Evolutionary conservation across 306 rosid genomes (phyloP).

Genomic region (Begonia loranthoides): DNA sequence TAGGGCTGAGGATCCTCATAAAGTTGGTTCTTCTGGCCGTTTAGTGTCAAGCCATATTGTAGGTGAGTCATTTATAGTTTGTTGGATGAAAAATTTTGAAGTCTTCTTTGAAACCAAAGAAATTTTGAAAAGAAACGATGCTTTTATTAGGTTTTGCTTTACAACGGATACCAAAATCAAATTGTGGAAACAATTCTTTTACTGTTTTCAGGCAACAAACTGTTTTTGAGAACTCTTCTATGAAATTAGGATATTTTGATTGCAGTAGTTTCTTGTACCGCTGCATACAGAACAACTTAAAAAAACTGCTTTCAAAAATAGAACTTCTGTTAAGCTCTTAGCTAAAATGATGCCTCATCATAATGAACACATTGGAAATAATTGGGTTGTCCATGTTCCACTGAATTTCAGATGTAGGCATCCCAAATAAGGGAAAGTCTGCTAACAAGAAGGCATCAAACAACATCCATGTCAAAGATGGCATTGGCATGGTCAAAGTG

Average conservation of each 20-base stretch:
- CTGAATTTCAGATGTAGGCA: constrained; percentile 37
- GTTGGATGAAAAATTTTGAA: background rate
- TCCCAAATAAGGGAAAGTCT: constrained; percentile 21
- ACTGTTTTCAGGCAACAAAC: too few relatives aligned
- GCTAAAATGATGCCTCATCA: background rate
- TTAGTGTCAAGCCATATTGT: constrained; percentile 48
- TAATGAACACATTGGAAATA: background rate
- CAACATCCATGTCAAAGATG: constrained; percentile 45
- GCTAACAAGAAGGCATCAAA: constrained; percentile 63
- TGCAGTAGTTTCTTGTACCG: too few relatives aligned
- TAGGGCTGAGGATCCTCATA: constrained; percentile 82
- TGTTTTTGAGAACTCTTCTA: too few relatives aligned
- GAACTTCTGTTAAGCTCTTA: too few relatives aligned
- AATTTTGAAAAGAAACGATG: too few relatives aligned
- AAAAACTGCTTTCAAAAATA: too few relatives aligned
- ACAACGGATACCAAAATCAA: too few relatives aligned
- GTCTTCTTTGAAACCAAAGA: too few relatives aligned
- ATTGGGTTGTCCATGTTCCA: constrained; percentile 5
- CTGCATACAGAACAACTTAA: too few relatives aligned
- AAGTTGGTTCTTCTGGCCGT: constrained; percentile 46
- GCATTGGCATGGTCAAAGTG: constrained; percentile 41
- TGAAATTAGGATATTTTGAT: too few relatives aligned
- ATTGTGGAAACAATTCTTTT: too few relatives aligned
- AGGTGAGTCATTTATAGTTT: constrained; percentile 30
- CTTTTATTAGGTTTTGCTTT: too few relatives aligned